phyloP scores from a whole-genome alignment of 805 yeast genomes.

The Yarrowia porcina region DNA sequence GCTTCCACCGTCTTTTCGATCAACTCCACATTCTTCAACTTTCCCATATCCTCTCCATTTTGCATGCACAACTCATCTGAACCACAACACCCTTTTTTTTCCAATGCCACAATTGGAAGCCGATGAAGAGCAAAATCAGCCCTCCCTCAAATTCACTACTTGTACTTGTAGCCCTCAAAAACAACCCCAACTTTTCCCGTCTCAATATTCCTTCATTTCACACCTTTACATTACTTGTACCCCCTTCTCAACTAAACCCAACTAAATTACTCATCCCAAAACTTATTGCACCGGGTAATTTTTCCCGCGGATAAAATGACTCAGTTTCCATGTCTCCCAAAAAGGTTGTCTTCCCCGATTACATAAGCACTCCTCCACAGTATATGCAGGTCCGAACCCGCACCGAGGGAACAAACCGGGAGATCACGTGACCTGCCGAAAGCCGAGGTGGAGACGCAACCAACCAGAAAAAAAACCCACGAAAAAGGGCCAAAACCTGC shows the following conservation, averaged over 20 bases:
- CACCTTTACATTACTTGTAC: neutral
- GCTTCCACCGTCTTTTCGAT: too few species aligned
- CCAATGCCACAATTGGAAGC: too few species aligned
- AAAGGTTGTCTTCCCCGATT: neutral
- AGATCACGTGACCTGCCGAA: slow-evolving; percentile 20
- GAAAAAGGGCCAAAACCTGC: neutral
- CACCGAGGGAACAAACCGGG: slow-evolving; percentile 2
- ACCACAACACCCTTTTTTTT: too few species aligned
- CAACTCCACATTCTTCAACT: too few species aligned
- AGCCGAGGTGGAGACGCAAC: slow-evolving; percentile 2
- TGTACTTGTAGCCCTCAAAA: too few species aligned
- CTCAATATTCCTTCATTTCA: neutral
- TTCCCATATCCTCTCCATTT: too few species aligned
- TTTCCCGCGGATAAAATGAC: neutral
- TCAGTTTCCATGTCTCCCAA: neutral
- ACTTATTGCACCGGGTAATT: neutral
- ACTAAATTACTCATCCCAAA: neutral
- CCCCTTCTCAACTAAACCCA: neutral
- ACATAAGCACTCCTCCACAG: neutral
- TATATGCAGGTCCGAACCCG: neutral
- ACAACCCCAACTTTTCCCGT: too few species aligned
- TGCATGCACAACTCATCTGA: too few species aligned
- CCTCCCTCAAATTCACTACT: too few species aligned
- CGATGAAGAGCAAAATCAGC: too few species aligned
- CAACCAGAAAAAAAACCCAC: neutral